phyloP scores from a whole-genome alignment of 2,329 filamentous ascomycete species.

The Septoria linicola region DNA sequence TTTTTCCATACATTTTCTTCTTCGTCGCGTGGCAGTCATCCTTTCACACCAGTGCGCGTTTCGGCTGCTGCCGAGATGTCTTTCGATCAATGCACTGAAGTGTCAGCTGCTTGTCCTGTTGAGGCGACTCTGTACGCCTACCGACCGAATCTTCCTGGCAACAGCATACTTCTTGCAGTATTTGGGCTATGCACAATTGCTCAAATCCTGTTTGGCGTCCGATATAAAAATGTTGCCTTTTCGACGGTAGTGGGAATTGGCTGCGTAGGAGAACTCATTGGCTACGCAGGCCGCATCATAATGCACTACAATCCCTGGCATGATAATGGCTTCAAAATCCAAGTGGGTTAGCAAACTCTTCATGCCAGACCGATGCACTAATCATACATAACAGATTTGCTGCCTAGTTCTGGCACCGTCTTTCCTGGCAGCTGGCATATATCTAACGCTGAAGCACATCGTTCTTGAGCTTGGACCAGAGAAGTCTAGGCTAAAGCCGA shows the following conservation, averaged over 20 bases:
- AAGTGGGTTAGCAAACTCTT: slow-evolving; percentile 19
- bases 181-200: slow-evolving; percentile 39
- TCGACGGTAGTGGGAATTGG: slow-evolving; percentile 43
- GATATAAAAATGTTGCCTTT: slow-evolving; percentile 42
- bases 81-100: slow-evolving; percentile 29
- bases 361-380: too few relatives aligned
- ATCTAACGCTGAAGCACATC: slow-evolving; percentile 50
- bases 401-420: slow-evolving; percentile 46
- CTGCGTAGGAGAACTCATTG: slow-evolving; percentile 44
- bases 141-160: slow-evolving; percentile 40
- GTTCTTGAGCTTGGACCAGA: slow-evolving; percentile 46
- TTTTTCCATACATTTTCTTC: not conserved
- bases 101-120: slow-evolving; percentile 38
- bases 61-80: not conserved
- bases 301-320: slow-evolving; percentile 46
- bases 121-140: slow-evolving; percentile 44
- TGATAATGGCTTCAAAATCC: slow-evolving; percentile 43
- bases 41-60: not conserved
- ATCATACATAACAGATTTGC: slow-evolving; percentile 35
- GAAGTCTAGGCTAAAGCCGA: slow-evolving; percentile 44
- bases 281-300: slow-evolving; percentile 46
- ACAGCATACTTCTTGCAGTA: slow-evolving; percentile 42
- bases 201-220: slow-evolving; percentile 38
- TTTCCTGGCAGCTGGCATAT: slow-evolving; percentile 49
- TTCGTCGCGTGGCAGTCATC: not conserved